These are phyloP conservation scores for Fomitiporia mediterranea DNA, from an alignment of 1,284 basidiomycete genomes.

Conservation along the genomic window DNA sequence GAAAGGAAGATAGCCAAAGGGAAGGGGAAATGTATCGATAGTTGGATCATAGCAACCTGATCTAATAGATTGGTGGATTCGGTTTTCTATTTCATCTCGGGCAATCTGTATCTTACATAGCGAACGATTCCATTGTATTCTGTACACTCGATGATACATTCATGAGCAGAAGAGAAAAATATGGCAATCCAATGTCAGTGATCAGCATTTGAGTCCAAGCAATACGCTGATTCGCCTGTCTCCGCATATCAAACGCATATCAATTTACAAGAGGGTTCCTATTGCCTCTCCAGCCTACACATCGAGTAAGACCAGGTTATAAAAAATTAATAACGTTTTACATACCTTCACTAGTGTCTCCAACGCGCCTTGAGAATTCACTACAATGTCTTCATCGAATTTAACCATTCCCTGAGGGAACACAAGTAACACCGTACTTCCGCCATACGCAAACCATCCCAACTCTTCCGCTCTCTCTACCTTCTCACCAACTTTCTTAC, in stretches of 20 bases:
- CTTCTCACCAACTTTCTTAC: conserved; percentile 31
- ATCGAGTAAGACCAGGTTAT: background rate
- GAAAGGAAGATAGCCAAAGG: background rate
- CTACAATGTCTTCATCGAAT: conserved; percentile 65
- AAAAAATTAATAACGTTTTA: background rate
- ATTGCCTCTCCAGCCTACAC: conserved; percentile 9
- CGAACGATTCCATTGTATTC: background rate
- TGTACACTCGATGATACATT: no score
- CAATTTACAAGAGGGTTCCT: conserved; percentile 5
- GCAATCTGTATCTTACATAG: no score
- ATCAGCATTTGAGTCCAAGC: no score
- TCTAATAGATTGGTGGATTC: no score
- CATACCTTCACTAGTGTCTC: conserved; percentile 72
- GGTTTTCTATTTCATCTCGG: no score
- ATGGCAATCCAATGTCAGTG: no score
- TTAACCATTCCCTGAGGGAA: conserved; percentile 56
- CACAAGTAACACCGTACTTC: conserved; percentile 63
- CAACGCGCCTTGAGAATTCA: conserved; percentile 51
- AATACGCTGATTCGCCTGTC: no score
- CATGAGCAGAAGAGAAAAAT: no score
- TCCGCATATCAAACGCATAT: background rate
- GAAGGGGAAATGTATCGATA: conserved; percentile 3
- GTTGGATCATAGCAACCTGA: no score
- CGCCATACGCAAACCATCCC: conserved; percentile 63
- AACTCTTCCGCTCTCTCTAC: conserved; percentile 54